These are phyloP conservation scores for Podospora appendiculata DNA, from an alignment of 495 filamentous ascomycete genomes.

Conservation along the genomic window DNA sequence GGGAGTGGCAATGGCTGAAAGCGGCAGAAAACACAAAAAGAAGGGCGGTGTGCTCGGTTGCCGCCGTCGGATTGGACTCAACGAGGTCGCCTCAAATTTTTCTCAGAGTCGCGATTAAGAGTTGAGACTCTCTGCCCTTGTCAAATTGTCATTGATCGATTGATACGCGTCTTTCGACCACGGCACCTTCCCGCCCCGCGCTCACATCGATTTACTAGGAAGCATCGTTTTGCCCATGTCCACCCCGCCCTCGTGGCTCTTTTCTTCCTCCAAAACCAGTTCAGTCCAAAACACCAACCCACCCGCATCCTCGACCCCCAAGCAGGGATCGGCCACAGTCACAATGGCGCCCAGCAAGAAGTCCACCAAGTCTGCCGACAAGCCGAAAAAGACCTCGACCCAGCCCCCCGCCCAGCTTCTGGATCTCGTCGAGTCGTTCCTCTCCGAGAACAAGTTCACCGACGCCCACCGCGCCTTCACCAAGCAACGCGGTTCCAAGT, in stretches of 20 bases:
- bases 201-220: no score
- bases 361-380: slow-evolving; percentile 12
- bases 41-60: no score
- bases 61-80: no score
- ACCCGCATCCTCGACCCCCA: neutral
- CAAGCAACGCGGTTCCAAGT: slow-evolving; percentile 42
- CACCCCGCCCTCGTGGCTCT: slow-evolving; percentile 35
- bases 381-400: slow-evolving; percentile 12
- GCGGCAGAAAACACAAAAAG: no score
- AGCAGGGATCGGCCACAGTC: slow-evolving; percentile 3
- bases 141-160: no score
- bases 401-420: slow-evolving; percentile 51
- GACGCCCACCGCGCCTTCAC: slow-evolving; percentile 50
- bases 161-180: no score
- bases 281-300: slow-evolving; percentile 22
- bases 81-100: no score
- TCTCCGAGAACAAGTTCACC: slow-evolving; percentile 56
- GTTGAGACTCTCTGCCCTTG: no score
- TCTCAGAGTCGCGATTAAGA: no score
- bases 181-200: no score
- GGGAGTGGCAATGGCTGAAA: no score
- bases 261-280: slow-evolving; percentile 31
- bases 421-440: slow-evolving; percentile 58
- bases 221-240: slow-evolving; percentile 15
- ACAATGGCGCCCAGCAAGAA: slow-evolving; percentile 11